These are phyloP conservation scores for Dalechampia spathulata DNA, from an alignment of 441 rosid genomes.

Conservation along the genomic window DNA sequence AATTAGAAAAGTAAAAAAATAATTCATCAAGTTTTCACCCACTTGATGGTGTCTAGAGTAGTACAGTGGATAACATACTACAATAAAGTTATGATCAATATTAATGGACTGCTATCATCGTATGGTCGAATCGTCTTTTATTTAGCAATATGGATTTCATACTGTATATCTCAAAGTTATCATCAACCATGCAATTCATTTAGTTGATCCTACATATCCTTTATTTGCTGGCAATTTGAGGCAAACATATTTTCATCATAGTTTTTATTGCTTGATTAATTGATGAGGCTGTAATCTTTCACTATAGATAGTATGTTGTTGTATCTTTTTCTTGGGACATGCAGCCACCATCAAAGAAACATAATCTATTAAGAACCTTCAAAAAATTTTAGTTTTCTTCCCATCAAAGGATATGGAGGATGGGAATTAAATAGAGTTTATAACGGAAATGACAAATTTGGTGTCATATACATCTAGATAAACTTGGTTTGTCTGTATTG, in stretches of 20 bases:
- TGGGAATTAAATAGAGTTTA: no score
- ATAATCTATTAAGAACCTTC: no score
- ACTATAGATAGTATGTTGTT: neutral
- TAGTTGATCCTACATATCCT: slow-evolving; percentile 8
- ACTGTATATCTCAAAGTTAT: neutral
- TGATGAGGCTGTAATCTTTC: neutral
- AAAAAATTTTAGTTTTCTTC: no score
- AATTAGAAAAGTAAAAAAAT: neutral
- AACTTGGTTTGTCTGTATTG: no score
- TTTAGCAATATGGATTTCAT: slow-evolving; percentile 2
- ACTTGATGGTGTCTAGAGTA: neutral
- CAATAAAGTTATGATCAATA: slow-evolving; percentile 1
- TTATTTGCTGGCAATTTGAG: neutral
- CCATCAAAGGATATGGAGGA: no score
- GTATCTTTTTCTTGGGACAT: neutral
- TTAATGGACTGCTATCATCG: neutral
- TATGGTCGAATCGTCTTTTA: neutral
- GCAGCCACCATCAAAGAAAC: no score
- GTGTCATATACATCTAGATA: no score
- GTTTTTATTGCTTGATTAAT: neutral
- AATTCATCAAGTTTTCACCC: neutral
- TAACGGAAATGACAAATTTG: no score
- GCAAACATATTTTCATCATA: slow-evolving; percentile 1
- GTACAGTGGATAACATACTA: neutral
- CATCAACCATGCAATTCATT: neutral